A percentile compares a stretch with the other conserved stretches of the same genome.
Conservation (phyloP, 345 rosid species). For the Brassica carinata region DNA sequence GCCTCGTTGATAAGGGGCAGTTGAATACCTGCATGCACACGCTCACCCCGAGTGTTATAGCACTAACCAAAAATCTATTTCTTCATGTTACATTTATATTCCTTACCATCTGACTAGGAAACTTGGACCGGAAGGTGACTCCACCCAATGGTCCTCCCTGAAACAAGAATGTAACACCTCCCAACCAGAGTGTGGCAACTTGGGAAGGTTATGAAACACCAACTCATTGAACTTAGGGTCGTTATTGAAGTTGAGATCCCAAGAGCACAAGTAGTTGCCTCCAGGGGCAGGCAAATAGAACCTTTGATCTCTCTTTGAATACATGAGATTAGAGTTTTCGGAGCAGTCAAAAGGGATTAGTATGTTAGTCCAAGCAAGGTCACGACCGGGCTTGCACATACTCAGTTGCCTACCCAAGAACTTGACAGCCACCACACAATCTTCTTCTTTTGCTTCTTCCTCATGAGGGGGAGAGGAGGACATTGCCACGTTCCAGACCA, state of each 20-base stretch:
- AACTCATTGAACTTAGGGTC: slow-evolving; percentile 7
- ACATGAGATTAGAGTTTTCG: neutral
- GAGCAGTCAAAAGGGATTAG: neutral
- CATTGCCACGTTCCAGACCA: neutral
- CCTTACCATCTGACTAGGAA: slow-evolving; percentile 17
- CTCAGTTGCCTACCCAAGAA: neutral
- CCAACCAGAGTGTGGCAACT: neutral
- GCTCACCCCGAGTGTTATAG: neutral
- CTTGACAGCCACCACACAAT: neutral
- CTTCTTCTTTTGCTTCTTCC: neutral
- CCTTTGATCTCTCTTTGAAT: neutral
- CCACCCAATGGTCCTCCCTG: slow-evolving; percentile 3
- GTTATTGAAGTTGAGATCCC: neutral
- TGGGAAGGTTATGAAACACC: neutral
- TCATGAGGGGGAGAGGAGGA: neutral
- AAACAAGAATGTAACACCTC: slow-evolving; percentile 5
- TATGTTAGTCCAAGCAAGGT: neutral
- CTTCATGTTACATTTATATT: neutral
- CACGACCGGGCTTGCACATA: neutral
- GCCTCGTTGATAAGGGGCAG: neutral
- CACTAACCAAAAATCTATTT: neutral
- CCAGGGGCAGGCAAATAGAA: slow-evolving; percentile 12
- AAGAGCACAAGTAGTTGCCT: slow-evolving; percentile 14
- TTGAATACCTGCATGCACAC: neutral
- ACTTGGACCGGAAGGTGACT: slow-evolving; percentile 3